Base-by-base conservation (phyloP, 495 filamentous ascomycete genomes). In the Tuber indicum region DNA sequence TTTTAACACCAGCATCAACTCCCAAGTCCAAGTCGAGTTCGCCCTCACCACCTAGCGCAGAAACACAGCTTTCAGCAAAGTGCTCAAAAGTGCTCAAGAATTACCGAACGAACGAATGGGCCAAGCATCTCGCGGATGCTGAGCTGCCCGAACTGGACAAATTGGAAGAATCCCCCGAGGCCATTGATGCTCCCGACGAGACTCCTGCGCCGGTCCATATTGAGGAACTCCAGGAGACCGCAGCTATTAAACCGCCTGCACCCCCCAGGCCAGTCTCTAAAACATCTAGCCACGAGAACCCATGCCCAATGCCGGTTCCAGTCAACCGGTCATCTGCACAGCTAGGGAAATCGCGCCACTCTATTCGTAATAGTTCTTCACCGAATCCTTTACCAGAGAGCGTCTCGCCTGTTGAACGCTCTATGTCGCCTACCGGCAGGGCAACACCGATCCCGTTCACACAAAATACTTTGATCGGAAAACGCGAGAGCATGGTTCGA, bases 81-180 rank as follows among this genome's bases (percentile, higher is more conserved):
- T 83, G 82, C 47, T 94, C 94, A 1, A 91, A 87, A 74, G 87
- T 97, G 17, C 90, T 93, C 0, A 86, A 92, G 82, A 92, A 91
- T 0, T 98, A 96, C 81, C 89, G 95, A 71, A 98, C 94, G 8
- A 97, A 97, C 79, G 94, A 98, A 85, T 98, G 95, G 95, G 94
- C 94, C 0, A 97, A 97, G 82, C 93, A 97, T 84, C 85, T 97
- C 32, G 89, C 90, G 44, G 85, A 87, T 66, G 95, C 95, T 7
- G 95, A 97, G 26, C 85, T 84, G 6, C 94, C 93, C 41, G 90
- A 92, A n/a, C 80, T 89, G 8, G 92, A 95, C 21, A 86, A 88
- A 1, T 83, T 92, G 16, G 84, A 87, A 44, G 79, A 45, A 70
- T 39, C 45, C 47, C 19, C 39, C 46, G 49, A 77, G 23, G 39